Percentiles rank a stretch among this genome's conserved stretches.
These are phyloP conservation scores for Fraxinus pennsylvanica DNA, from an alignment of 257 asterid genomes.

Conservation along the genomic window DNA sequence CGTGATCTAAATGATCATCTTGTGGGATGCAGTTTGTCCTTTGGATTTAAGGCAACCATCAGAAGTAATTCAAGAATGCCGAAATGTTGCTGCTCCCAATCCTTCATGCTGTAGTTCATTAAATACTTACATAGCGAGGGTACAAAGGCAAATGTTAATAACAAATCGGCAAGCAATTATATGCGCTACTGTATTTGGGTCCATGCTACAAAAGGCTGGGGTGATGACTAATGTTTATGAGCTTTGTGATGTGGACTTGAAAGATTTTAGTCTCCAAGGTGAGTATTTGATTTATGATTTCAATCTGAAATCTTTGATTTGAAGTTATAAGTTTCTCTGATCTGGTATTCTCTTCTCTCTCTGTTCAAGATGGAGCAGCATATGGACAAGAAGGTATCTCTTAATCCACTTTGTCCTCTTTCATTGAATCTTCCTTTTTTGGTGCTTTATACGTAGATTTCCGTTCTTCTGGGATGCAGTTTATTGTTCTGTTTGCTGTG, in stretches of 20 bases:
- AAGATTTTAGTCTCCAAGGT: conserved; percentile 99
- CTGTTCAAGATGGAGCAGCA: conserved; percentile 51
- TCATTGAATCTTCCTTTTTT: not conserved
- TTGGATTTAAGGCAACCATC: conserved; percentile 74
- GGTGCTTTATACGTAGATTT: not conserved
- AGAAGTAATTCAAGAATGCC: conserved; percentile 82
- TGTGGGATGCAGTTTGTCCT: conserved; percentile 73
- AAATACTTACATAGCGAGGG: conserved; percentile 62
- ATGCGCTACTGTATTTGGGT: conserved; percentile 77
- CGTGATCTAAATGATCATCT: conserved; percentile 20
- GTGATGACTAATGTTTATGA: conserved; percentile 80
- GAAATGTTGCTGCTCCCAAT: conserved; percentile 73
- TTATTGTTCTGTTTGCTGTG: not conserved
- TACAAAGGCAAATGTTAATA: conserved; percentile 90
- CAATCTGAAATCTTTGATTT: conserved; percentile 1
- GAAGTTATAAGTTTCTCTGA: conserved; percentile 29
- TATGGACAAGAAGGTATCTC: conserved; percentile 82
- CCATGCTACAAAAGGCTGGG: conserved; percentile 87
- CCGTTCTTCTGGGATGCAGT: not conserved
- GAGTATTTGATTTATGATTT: conserved; percentile 22
- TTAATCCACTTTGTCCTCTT: conserved; percentile 12
- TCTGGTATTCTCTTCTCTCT: conserved; percentile 19
- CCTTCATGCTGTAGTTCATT: conserved; percentile 92
- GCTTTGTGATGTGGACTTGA: conserved; percentile 95
- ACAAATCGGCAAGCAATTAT: conserved; percentile 91